phyloP scores from a whole-genome alignment of 208 protist species.

The Vickermania spadyakhi region DNA sequence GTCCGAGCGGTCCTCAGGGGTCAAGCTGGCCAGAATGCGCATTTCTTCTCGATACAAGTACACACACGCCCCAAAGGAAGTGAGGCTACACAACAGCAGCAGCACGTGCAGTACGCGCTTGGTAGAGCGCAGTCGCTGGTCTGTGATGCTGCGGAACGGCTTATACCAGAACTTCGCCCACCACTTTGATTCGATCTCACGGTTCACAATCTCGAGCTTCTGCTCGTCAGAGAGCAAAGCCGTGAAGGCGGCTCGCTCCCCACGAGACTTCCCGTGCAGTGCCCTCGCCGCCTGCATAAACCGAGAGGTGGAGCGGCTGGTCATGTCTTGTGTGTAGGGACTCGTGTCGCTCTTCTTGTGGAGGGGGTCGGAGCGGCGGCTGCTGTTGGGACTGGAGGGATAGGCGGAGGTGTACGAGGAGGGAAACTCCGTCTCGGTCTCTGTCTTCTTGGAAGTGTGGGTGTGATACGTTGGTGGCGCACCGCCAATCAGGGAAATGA shows the following conservation, averaged over 20 bases:
- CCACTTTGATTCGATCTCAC: slow-evolving; percentile 23
- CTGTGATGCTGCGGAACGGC: slow-evolving; percentile 37
- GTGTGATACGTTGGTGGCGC: no score
- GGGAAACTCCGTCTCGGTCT: no score
- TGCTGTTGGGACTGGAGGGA: no score
- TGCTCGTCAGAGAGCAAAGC: slow-evolving; percentile 48
- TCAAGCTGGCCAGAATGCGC: slow-evolving; percentile 28
- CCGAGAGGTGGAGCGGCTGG: slow-evolving; percentile 14
- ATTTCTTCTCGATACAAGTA: slow-evolving; percentile 49
- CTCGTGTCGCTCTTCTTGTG: background rate
- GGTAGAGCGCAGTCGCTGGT: slow-evolving; percentile 36
- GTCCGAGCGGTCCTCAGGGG: slow-evolving; percentile 40
- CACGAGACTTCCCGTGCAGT: slow-evolving; percentile 3
- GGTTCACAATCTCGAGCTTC: slow-evolving; percentile 43
- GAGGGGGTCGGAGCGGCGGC: no score
- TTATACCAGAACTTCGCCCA: slow-evolving; percentile 44
- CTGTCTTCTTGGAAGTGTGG: no score
- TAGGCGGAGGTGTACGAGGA: no score
- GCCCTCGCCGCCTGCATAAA: slow-evolving; percentile 26
- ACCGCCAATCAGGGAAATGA: background rate
- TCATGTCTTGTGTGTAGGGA: slow-evolving; percentile 15
- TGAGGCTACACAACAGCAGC: slow-evolving; percentile 8
- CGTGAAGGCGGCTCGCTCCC: background rate
- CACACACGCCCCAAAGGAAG: slow-evolving; percentile 6
- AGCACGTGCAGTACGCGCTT: slow-evolving; percentile 19